Evolutionary conservation across 352 stramenopile species (phyloP), one percentile per base, ranked within the genome.

Genomic region (Globisporangium takayamanum): DNA sequence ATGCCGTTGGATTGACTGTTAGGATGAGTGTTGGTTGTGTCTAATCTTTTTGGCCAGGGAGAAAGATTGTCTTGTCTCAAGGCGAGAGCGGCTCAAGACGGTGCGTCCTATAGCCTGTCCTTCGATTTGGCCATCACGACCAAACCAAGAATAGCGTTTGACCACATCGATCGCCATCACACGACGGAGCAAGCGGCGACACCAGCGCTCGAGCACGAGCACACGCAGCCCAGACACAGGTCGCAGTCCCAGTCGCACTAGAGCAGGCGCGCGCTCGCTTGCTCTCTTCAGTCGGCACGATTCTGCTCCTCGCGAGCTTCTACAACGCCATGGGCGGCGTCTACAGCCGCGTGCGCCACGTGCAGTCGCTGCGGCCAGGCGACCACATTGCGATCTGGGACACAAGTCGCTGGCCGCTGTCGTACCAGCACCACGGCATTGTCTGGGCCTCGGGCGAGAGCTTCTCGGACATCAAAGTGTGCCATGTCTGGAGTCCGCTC

Each of bases 371-470:
- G 55, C 83, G 85, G 22, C 83, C 85, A 0, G 85, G 80, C 18
- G 84, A 94, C 68, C 84, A 94, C 70, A 81, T 94, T 57, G 78
- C 70, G 48, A 90, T 94, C 67, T 94, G 85, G 85, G 85, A 94
- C 71, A 76, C 75, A 56, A 92, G 80, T 58, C 85, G 85, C 52
- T 94, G 85, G 85, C 85, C 85, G 18, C 74, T 94, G 51, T 76
- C 77, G 41, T 94, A 94, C 71, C 82, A 92, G 62, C 85, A 94
- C 63, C 85, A 94, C 64, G 85, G 85, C 45, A 90, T 94, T 57
- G 75, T 94, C 16, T 92, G 80, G 83, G 75, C 76, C 5, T 89
- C 82, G n/a, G 85, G 85, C 41, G 74, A 77, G 25, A 78, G 65
- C 22, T 58, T 69, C 33, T 68, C 74, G 7, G 80, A 90, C 52